These are phyloP conservation scores for Pseudonitzschia multistriata DNA, from an alignment of 108 stramenopile species.

Conservation along the genomic window DNA sequence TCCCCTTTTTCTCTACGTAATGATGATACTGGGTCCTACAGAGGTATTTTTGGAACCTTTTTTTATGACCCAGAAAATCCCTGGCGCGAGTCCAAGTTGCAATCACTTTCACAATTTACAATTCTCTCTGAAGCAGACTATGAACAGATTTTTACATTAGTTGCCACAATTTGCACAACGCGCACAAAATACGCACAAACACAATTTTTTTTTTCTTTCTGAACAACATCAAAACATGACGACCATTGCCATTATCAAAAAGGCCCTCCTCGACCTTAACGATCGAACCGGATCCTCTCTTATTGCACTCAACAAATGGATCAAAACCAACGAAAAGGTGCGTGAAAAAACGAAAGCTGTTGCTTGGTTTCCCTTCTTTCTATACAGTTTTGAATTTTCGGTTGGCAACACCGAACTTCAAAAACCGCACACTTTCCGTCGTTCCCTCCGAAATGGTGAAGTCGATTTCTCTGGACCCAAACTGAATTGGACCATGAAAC, in stretches of 20 bases:
- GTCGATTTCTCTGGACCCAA: neutral
- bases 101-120: constrained; percentile 3
- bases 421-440: constrained; percentile 8
- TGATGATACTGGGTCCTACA: neutral
- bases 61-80: constrained; percentile 6
- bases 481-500: neutral
- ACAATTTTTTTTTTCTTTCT: neutral
- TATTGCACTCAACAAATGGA: constrained; percentile 77
- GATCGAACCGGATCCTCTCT: constrained; percentile 79
- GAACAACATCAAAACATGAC: constrained; percentile 36
- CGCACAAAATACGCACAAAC: constrained; percentile 7
- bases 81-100: constrained; percentile 1
- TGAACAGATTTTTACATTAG: too few relatives aligned
- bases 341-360: constrained; percentile 17
- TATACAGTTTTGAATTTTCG: constrained; percentile 1
- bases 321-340: constrained; percentile 62
- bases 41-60: constrained; percentile 4
- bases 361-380: neutral
- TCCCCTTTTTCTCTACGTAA: constrained; percentile 1
- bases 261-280: constrained; percentile 68
- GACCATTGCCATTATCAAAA: constrained; percentile 59
- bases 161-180: neutral
- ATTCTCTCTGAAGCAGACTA: neutral
- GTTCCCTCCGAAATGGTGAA: constrained; percentile 9
- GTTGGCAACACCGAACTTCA: neutral